Base-by-base conservation (phyloP, 805 yeast species). In the Nakazawaea pomicola region DNA sequence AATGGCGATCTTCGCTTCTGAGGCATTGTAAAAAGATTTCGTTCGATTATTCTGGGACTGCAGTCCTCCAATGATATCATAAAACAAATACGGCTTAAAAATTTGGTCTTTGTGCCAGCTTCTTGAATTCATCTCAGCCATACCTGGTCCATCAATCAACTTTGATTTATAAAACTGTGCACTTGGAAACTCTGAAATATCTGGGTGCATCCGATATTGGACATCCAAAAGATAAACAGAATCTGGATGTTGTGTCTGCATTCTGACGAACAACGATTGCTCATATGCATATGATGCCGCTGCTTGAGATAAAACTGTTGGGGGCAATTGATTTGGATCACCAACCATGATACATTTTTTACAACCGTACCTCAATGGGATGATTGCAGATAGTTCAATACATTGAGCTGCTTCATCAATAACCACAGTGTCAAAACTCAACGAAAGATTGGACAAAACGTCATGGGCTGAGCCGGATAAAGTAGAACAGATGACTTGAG, bases 391-490 rank as follows among this genome's bases (percentile, higher is more conserved):
- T 27, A 91, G 57, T 56, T 91, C 99, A 29, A 93, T 90, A 76
- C 95, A 84, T 61, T 91, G 99, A 50, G 97, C 95, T 2, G 99
- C 99, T 60, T 91, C 99, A 65, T 91, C 99, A 46, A 91, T 82
- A 38, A 91, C 81, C 2, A 93, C 97, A 4, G 95, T 87, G 36
- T 85, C 95, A 57, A 93, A 91, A 32, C 76, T 74, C 53, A 88
- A 72, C 8, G 88, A 79, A 55, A 91, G 64, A 32, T 79, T 72
- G 0, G 88, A 79, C 30, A 91, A 69, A 45, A 88, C 77, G 47
- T 86, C 93, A 64, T 89, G 96, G 0, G 98, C 96, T 4, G 96
- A 78, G 21, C 97, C 98, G 0, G 97, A 90, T 25, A 91, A 66
- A 0, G 99, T 91, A 0, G 97, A 73, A 55, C 98, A 93, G 14